Evolutionary conservation across 1,139 yeast species (phyloP).

Genomic region (Zygosaccharomyces pseudobailii): DNA sequence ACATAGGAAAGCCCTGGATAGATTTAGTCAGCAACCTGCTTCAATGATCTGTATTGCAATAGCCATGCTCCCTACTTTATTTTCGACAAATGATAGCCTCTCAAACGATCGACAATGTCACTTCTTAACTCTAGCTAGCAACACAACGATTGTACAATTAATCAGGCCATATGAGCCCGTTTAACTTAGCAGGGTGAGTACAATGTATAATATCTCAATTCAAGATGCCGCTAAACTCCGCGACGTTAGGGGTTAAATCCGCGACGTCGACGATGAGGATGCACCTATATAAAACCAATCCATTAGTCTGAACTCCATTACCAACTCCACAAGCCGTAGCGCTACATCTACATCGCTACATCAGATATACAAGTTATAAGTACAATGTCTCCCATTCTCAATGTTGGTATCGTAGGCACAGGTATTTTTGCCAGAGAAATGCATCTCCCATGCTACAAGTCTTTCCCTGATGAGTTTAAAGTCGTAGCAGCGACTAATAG

Average conservation of each 20-base stretch:
- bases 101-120: too few species aligned
- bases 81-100: too few species aligned
- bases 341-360: too few species aligned
- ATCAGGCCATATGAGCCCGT: too few species aligned
- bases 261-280: background rate
- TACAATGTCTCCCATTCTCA: constrained; percentile 31
- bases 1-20: too few species aligned
- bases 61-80: too few species aligned
- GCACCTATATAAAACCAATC: background rate
- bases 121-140: too few species aligned
- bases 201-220: background rate
- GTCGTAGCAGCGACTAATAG: constrained; percentile 72
- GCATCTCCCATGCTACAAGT: constrained; percentile 70
- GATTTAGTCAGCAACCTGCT: too few species aligned
- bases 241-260: background rate
- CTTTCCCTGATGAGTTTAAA: constrained; percentile 40
- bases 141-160: too few species aligned
- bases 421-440: constrained; percentile 85
- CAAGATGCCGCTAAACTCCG: background rate
- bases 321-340: background rate
- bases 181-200: too few species aligned
- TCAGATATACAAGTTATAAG: too few species aligned
- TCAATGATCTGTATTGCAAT: too few species aligned
- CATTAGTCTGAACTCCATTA: background rate
- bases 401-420: constrained; percentile 80